Conservation (phyloP, 495 filamentous ascomycete species). For the Neurospora sp. region DNA sequence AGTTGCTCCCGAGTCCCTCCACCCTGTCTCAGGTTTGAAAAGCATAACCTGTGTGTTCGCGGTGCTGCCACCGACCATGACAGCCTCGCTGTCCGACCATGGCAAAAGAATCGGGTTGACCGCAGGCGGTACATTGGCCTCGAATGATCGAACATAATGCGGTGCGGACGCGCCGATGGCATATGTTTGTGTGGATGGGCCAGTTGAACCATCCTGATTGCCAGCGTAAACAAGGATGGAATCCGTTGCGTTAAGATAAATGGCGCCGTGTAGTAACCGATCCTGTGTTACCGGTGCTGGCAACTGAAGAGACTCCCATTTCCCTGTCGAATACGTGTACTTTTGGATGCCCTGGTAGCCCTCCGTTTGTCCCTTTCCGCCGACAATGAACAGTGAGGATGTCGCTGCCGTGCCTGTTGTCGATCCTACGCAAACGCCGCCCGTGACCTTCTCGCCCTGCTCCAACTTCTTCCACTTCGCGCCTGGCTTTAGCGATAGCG, state of each 20-base stretch:
- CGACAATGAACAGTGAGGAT: conserved; percentile 74
- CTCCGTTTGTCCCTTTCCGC: conserved; percentile 48
- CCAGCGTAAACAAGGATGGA: conserved; percentile 79
- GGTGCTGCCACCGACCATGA: conserved; percentile 65
- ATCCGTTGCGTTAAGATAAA: conserved; percentile 59
- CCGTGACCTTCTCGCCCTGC: conserved; percentile 56
- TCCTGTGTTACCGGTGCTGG: conserved; percentile 49
- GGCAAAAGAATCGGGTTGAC: conserved; percentile 61
- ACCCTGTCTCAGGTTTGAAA: conserved; percentile 44
- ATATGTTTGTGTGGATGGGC: conserved; percentile 64
- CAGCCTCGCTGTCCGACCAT: conserved; percentile 62
- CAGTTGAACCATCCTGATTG: conserved; percentile 42
- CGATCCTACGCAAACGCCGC: conserved; percentile 68
- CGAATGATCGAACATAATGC: conserved; percentile 45
- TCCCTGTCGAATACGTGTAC: conserved; percentile 63
- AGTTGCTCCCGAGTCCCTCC: conserved; percentile 52
- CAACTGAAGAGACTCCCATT: conserved; percentile 62
- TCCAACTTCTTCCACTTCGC: conserved; percentile 59
- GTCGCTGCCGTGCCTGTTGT: conserved; percentile 40
- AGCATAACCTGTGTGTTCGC: conserved; percentile 58
- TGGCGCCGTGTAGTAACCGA: conserved; percentile 62
- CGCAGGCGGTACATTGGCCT: conserved; percentile 49
- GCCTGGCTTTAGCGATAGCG: conserved; percentile 56
- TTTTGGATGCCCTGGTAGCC: conserved; percentile 74
- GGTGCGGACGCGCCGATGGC: conserved; percentile 53